A percentile compares a stretch with the other conserved stretches of the same genome.
Evolutionary conservation across 108 stramenopile species (phyloP).

Genomic region (Pseudonitzschia pungens): DNA sequence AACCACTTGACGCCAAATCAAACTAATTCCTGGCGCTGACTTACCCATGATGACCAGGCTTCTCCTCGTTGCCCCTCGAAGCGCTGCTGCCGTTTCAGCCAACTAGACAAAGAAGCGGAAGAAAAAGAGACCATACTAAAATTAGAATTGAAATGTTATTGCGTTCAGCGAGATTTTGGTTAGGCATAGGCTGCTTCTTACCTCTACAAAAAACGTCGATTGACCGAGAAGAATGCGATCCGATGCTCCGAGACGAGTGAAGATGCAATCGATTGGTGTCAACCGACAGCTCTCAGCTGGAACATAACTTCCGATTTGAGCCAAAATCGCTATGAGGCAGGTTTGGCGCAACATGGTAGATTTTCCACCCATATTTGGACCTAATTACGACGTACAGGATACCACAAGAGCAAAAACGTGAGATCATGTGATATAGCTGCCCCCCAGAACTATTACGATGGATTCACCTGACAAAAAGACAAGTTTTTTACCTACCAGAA

Average conservation of each 20-base stretch:
- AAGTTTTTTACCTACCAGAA: neutral
- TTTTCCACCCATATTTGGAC: slow-evolving; percentile 82
- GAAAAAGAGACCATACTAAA: too few relatives aligned
- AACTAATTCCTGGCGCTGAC: neutral
- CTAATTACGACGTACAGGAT: neutral
- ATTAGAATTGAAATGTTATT: too few relatives aligned
- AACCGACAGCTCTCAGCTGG: slow-evolving; percentile 88
- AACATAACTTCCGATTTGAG: slow-evolving; percentile 98
- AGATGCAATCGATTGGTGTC: slow-evolving; percentile 98
- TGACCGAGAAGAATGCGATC: slow-evolving; percentile 98
- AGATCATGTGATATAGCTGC: too few relatives aligned
- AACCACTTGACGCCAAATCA: neutral
- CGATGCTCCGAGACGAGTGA: slow-evolving; percentile 98
- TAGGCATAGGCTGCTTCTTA: slow-evolving; percentile 5
- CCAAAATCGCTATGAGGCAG: slow-evolving; percentile 93
- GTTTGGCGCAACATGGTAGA: slow-evolving; percentile 96
- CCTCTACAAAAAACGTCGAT: slow-evolving; percentile 98
- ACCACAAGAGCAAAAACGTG: neutral
- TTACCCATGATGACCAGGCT: slow-evolving; percentile 94
- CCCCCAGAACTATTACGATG: too few relatives aligned
- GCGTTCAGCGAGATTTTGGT: too few relatives aligned
- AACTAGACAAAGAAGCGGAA: slow-evolving; percentile 40
- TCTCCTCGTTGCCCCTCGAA: slow-evolving; percentile 89
- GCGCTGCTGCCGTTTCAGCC: slow-evolving; percentile 96
- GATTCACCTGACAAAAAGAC: too few relatives aligned